Conservation (phyloP, 2,329 filamentous ascomycete genomes). For the Fusarium armeniacum region DNA sequence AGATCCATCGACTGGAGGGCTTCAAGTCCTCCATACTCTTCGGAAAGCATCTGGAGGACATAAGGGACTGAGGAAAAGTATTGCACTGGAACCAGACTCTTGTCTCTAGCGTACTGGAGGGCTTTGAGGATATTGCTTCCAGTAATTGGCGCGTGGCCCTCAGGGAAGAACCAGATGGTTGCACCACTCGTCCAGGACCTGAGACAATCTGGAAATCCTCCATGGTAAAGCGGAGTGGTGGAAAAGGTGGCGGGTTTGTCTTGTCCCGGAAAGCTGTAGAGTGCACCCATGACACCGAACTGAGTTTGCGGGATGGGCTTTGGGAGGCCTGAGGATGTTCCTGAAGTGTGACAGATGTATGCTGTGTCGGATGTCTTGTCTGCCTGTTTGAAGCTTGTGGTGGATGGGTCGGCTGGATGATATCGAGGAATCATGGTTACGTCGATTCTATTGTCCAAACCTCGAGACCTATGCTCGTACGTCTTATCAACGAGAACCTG, state of each 20-base stretch:
- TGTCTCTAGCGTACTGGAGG: slow-evolving; percentile 56
- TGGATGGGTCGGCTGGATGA: background rate
- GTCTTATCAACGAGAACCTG: slow-evolving; percentile 62
- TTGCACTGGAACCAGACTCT: slow-evolving; percentile 54
- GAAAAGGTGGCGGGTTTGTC: slow-evolving; percentile 68
- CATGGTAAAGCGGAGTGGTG: slow-evolving; percentile 76
- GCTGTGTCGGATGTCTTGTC: slow-evolving; percentile 58
- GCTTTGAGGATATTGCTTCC: slow-evolving; percentile 65
- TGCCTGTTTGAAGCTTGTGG: background rate
- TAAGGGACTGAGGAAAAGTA: slow-evolving; percentile 76
- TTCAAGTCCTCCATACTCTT: slow-evolving; percentile 58
- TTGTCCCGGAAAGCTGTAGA: slow-evolving; percentile 61
- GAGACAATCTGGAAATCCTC: slow-evolving; percentile 73
- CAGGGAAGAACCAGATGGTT: slow-evolving; percentile 73
- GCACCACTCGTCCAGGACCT: slow-evolving; percentile 72
- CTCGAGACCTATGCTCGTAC: slow-evolving; percentile 1
- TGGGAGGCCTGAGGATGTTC: slow-evolving; percentile 73
- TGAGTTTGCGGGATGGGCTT: slow-evolving; percentile 72
- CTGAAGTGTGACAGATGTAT: slow-evolving; percentile 74
- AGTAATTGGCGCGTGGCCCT: slow-evolving; percentile 68
- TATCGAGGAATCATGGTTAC: slow-evolving; percentile 31
- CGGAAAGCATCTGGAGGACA: slow-evolving; percentile 66
- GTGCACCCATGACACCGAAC: slow-evolving; percentile 67
- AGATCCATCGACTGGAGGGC: slow-evolving; percentile 67
- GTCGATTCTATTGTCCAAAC: slow-evolving; percentile 3